Evolutionary conservation across 2,329 filamentous ascomycete species (phyloP).

Genomic region (Penicillium sp.): DNA sequence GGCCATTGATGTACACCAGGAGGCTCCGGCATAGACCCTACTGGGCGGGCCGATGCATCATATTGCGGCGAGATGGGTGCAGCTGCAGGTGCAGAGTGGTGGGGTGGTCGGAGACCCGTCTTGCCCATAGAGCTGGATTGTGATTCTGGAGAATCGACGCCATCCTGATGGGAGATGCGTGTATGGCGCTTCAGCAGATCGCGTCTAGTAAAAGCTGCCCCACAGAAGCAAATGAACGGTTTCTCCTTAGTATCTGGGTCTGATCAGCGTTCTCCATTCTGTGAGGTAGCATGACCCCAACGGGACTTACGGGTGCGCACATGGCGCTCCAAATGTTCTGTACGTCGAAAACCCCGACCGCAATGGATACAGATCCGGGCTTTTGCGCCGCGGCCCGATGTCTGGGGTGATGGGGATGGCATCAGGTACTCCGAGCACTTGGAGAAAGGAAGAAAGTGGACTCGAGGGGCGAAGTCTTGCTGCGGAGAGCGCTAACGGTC

Average conservation of each 20-base stretch:
- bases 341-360: slow-evolving; percentile 34
- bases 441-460: slow-evolving; percentile 21
- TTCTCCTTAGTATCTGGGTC: slow-evolving; percentile 36
- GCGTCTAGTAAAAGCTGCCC: slow-evolving; percentile 35
- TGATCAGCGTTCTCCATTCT: slow-evolving; percentile 8
- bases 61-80: slow-evolving; percentile 20
- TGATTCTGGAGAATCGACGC: slow-evolving; percentile 28
- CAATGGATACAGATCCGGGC: slow-evolving; percentile 34
- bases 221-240: slow-evolving; percentile 37
- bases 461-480: slow-evolving; percentile 8
- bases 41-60: slow-evolving; percentile 22
- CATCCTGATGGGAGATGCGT: slow-evolving; percentile 34
- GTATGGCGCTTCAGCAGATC: slow-evolving; percentile 37
- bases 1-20: slow-evolving; percentile 29
- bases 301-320: slow-evolving; percentile 33
- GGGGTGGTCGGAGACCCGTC: slow-evolving; percentile 14
- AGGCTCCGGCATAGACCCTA: slow-evolving; percentile 23
- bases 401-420: slow-evolving; percentile 32
- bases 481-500: slow-evolving; percentile 1
- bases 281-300: slow-evolving; percentile 7
- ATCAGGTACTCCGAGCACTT: slow-evolving; percentile 29
- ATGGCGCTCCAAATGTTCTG: slow-evolving; percentile 38
- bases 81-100: slow-evolving; percentile 15
- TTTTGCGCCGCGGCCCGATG: slow-evolving; percentile 28
- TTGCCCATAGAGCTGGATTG: slow-evolving; percentile 25